Base-by-base conservation (phyloP, 129 eudicot genomes). In the Daucus carota region DNA sequence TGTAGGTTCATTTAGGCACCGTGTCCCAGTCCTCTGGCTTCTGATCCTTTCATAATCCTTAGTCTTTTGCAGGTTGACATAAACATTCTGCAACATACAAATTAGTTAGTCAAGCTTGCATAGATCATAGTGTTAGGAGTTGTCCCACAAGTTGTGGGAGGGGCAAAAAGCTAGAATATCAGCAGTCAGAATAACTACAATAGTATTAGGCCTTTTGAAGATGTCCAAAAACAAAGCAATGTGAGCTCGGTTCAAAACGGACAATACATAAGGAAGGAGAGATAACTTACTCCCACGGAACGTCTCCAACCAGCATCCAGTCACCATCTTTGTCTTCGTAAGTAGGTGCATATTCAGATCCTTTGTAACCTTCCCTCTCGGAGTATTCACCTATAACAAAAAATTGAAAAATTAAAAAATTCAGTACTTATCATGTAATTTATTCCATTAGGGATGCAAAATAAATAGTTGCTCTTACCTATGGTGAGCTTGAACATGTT, bases 301-400 rank as follows among this genome's bases (percentile, higher is more conserved):
- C 97, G 84, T 92, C 97, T 46, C 97, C 97, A 82, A 92, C 92
- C 67, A 92, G 95, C 97, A 92, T 92, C 96, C 88, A 92, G 65
- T 92, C 96, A 79, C 96, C 96, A 83, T 92, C 97, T 88, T 92
- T 92, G 75, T 92, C 97, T 87, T 92, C 88, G 83, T 92, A 92
- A 44, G 96, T 89, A 70, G 97, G 97, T 62, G 88, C 90, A 82
- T 73, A 90, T 74, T 88, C 96, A 38, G 92, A 86, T 46, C 96
- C 97, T 72, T 89, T 89, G 79, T 89, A 92, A 1, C 97, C 97
- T 84, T 92, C 97, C 72, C 90, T 92, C 70, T 92, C 96, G 17
- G 90, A 87, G 75, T 92, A 92, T 3, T 57, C 89, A 76, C 95
- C 87, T 76, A 73, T 47, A 31, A 26, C 24, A 38, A 31, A 28